Evolutionary conservation across 305 asterid species (phyloP).

Genomic region (Solanum hybrid): DNA sequence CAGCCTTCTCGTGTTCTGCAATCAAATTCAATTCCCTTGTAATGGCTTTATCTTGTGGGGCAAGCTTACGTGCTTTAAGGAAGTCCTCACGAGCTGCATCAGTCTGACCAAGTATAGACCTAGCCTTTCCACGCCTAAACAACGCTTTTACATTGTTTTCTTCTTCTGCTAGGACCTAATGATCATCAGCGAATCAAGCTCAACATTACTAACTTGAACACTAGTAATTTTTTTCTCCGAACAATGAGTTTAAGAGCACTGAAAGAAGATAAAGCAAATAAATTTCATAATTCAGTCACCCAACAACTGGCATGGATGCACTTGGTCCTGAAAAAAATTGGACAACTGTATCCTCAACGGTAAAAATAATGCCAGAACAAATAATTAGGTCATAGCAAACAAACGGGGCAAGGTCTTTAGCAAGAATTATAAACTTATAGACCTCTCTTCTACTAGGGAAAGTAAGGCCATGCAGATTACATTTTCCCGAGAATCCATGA

Average conservation of each 20-base stretch:
- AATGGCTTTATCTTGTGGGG: conserved; percentile 86
- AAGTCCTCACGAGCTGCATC: conserved; percentile 95
- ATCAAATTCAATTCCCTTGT: conserved; percentile 55
- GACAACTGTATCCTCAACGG: background rate
- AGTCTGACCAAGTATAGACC: conserved; percentile 91
- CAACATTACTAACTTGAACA: background rate
- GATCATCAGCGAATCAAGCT: conserved; percentile 1
- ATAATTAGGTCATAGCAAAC: background rate
- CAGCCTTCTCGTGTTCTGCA: conserved; percentile 77
- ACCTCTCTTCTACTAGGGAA: background rate
- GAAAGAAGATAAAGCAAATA: background rate
- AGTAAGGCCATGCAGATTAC: background rate
- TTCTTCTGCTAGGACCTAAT: conserved; percentile 74
- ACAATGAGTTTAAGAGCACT: background rate
- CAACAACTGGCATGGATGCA: background rate
- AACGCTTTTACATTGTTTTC: conserved; percentile 84
- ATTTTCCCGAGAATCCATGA: background rate
- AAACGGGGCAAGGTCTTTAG: background rate
- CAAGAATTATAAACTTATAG: background rate
- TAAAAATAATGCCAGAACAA: background rate
- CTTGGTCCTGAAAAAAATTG: background rate
- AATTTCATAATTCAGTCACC: background rate
- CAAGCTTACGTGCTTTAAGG: conserved; percentile 67
- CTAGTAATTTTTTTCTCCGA: background rate
- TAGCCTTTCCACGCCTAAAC: conserved; percentile 88